Conservation (phyloP, 371 early-diverging fungal genomes). For the Mortierella sp. region DNA sequence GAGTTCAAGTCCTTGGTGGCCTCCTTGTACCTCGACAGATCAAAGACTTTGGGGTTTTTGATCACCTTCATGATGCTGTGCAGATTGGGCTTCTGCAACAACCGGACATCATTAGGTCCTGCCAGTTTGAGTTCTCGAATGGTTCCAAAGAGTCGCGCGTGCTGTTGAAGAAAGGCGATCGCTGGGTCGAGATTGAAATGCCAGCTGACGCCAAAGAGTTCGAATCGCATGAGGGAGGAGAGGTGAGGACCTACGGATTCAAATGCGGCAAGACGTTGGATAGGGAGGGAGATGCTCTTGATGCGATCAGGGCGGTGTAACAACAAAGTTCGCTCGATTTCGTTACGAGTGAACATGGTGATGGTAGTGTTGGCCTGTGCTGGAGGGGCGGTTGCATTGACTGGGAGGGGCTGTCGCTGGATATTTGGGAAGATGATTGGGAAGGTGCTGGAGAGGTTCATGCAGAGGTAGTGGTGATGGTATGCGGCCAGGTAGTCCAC, state of each 20-base stretch:
- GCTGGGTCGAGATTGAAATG: conserved; percentile 26
- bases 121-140: conserved; percentile 45
- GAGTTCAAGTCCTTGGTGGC: conserved; percentile 40
- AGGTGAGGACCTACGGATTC: conserved; percentile 18
- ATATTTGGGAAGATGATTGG: conserved; percentile 47
- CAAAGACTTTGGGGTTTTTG: conserved; percentile 24
- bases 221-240: conserved; percentile 30
- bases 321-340: conserved; percentile 36
- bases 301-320: conserved; percentile 29
- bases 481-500: conserved; percentile 46
- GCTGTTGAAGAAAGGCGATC: conserved; percentile 32
- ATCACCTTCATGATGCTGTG: conserved; percentile 24
- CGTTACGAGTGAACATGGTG: conserved; percentile 42
- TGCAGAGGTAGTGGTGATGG: conserved; percentile 29
- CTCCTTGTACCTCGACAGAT: conserved; percentile 45
- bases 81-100: conserved; percentile 31
- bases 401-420: conserved; percentile 23
- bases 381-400: not conserved
- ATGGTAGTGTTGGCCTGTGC: conserved; percentile 17
- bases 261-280: conserved; percentile 31
- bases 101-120: conserved; percentile 35
- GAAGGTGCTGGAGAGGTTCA: conserved; percentile 48
- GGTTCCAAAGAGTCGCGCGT: conserved; percentile 25
- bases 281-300: conserved; percentile 34
- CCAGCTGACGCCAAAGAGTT: conserved; percentile 44